Evolutionary conservation across 1,284 basidiomycete species (phyloP), one percentile per base, ranked within the genome.

Genomic region (Flammula alnicola): DNA sequence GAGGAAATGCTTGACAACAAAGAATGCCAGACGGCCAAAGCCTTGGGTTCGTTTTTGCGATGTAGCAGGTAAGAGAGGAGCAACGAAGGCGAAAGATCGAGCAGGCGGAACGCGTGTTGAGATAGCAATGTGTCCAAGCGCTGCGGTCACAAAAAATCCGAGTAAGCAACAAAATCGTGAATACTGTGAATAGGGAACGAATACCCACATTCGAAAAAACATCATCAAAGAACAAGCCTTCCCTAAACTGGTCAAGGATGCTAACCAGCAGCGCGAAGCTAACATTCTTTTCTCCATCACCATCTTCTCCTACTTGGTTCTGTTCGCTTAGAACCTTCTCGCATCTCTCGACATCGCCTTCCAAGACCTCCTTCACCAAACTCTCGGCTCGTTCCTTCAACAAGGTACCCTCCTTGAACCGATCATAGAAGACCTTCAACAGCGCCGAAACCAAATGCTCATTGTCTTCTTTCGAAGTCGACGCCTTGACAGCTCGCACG

Each of bases 51-150:
- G 29, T 75, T 63, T 12, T 67, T 65, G 3, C 79, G 69, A 49
- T 74, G 61, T 7, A 65, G 55, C 27, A 85, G 65, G 55, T 84
- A 85, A 0, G 76, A 67, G 0, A 78, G 64, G 2, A 86, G 61
- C 1, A 85, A 66, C 0, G 69, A 47, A 1, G 78, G 74, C 1
- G 74, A 73, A 0, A 67, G 52, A 1, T 52, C 55, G 31, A 86
- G 61, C 6, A 88, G 64, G 0, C 59, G 56, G 36, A 68, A 62
- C 1, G 75, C 63, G 44, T 81, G 65, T 11, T 64, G 47, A 2
- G 58, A 52, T 11, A 81, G 62, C 5, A 79, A 63, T 1, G 57
- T 55, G 51, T 87, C 81, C n/a, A 81, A 62, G 14, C 66, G 65
- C 81, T 84, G 32, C 29, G 30, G 16, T 44, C 20, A 59, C 23